Evolutionary conservation across 2,329 filamentous ascomycete species (phyloP).

Genomic region (Clonostachys solani): DNA sequence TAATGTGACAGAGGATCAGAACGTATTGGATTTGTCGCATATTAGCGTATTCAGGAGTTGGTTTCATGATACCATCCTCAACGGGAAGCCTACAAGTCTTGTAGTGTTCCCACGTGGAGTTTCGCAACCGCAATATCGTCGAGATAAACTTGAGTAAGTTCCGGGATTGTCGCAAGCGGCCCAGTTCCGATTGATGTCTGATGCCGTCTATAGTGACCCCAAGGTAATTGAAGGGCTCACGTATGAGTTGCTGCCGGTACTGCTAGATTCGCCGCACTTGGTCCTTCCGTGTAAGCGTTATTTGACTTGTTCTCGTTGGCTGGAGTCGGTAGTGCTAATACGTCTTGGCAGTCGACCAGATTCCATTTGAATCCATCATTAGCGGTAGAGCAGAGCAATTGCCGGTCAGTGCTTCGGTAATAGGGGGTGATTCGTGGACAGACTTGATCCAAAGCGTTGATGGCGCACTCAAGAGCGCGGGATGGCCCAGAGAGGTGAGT

Average conservation of each 20-base stretch:
- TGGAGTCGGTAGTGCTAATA: not conserved
- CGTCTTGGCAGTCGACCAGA: slow-evolving; percentile 16
- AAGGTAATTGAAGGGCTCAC: slow-evolving; percentile 11
- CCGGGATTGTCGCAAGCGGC: too few relatives aligned
- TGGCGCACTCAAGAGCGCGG: too few relatives aligned
- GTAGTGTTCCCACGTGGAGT: not conserved
- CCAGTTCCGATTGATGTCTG: too few relatives aligned
- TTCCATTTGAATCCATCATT: slow-evolving; percentile 20
- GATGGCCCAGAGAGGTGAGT: too few relatives aligned
- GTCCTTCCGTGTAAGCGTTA: slow-evolving; percentile 25
- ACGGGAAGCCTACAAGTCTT: not conserved
- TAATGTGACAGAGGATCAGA: slow-evolving; percentile 12
- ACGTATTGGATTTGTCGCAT: slow-evolving; percentile 11
- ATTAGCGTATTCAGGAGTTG: slow-evolving; percentile 14
- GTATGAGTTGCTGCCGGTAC: slow-evolving; percentile 15
- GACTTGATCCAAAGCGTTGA: too few relatives aligned
- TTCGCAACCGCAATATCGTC: too few relatives aligned
- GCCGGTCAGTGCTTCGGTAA: slow-evolving; percentile 20
- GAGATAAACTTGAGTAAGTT: too few relatives aligned
- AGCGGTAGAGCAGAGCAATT: slow-evolving; percentile 18
- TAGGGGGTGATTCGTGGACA: slow-evolving; percentile 9
- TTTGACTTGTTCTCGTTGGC: not conserved
- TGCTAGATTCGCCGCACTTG: slow-evolving; percentile 22
- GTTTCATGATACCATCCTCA: not conserved
- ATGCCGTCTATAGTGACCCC: too few relatives aligned